A percentile compares a stretch with the other conserved stretches of the same genome.
These are phyloP conservation scores for Aspergillus avenaceus DNA, from an alignment of 495 filamentous ascomycete species.

Conservation along the genomic window DNA sequence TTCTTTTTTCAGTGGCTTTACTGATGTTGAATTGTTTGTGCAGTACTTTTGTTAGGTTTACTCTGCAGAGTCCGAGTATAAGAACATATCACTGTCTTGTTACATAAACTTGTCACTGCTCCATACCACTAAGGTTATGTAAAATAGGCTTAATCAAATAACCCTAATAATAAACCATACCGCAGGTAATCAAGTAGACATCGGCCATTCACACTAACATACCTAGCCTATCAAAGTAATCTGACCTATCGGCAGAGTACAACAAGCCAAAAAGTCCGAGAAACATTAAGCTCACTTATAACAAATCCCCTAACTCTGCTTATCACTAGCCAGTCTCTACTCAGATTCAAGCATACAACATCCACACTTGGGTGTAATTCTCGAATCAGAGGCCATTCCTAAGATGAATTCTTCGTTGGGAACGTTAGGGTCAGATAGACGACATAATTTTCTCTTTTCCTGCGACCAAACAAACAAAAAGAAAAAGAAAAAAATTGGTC, in stretches of 20 bases:
- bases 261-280: too few species aligned
- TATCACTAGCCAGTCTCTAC: too few species aligned
- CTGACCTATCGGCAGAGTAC: too few species aligned
- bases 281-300: too few species aligned
- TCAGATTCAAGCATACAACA: too few species aligned
- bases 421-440: slow-evolving; percentile 1
- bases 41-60: background rate
- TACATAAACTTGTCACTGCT: background rate
- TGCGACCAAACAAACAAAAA: background rate
- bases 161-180: too few species aligned
- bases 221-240: too few species aligned
- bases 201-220: too few species aligned
- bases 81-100: background rate
- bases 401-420: background rate
- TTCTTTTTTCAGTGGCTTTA: background rate
- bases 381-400: background rate
- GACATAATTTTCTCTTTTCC: background rate
- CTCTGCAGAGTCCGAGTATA: background rate
- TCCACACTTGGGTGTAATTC: background rate
- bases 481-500: background rate
- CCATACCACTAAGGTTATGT: background rate
- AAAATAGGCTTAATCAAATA: too few species aligned
- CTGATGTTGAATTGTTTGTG: background rate
- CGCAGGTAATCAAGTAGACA: too few species aligned
- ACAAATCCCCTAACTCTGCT: too few species aligned